A percentile compares a stretch with the other conserved stretches of the same genome.
These are phyloP conservation scores for Tylopilus subfusipes DNA, from an alignment of 768 basidiomycete species.

Conservation along the genomic window DNA sequence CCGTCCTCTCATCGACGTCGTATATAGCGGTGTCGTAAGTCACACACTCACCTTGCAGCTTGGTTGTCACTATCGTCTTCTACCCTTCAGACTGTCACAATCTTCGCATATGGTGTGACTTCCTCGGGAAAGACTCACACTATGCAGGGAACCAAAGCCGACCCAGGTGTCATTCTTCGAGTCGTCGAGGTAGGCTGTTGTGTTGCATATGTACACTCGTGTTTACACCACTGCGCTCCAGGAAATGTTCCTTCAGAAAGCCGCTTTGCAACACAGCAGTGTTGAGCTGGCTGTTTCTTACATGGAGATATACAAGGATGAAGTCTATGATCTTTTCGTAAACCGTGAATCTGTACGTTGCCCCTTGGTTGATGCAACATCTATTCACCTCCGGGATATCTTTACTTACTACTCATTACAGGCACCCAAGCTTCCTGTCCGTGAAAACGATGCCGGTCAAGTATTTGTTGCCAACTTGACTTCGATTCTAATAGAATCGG, in stretches of 20 bases:
- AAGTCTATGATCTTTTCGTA: conserved; percentile 83
- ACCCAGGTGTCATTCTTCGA: conserved; percentile 85
- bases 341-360: conserved; percentile 58
- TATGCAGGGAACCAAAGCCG: conserved; percentile 73
- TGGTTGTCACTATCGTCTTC: background rate
- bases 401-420: conserved; percentile 17
- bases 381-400: background rate
- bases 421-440: conserved; percentile 53
- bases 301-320: conserved; percentile 91
- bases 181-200: conserved; percentile 58
- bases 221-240: conserved; percentile 19
- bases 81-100: conserved; percentile 68
- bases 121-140: conserved; percentile 92
- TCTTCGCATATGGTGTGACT: conserved; percentile 89
- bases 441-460: conserved; percentile 50
- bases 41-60: background rate
- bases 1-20: conserved; percentile 71
- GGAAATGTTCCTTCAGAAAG: conserved; percentile 57
- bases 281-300: conserved; percentile 62
- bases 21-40: conserved; percentile 72
- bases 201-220: background rate
- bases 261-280: conserved; percentile 36
- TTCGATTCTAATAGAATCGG: conserved; percentile 34
- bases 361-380: background rate
- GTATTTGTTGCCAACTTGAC: conserved; percentile 55